These are phyloP conservation scores for Botrytis paeoniae DNA, from an alignment of 2,329 filamentous ascomycete species.

Conservation along the genomic window DNA sequence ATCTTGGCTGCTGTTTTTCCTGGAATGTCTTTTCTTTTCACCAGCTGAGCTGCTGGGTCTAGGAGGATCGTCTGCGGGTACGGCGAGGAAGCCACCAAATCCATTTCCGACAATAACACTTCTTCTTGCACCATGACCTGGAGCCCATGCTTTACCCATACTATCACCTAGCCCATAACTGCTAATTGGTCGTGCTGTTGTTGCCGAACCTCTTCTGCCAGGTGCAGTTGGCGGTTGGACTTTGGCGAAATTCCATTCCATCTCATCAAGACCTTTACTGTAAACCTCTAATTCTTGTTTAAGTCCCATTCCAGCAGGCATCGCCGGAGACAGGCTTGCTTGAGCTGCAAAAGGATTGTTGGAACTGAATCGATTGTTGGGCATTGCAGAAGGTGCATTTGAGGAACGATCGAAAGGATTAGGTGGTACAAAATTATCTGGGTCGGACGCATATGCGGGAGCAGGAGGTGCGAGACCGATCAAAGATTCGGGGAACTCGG, in stretches of 20 bases:
- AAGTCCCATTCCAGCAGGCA: conserved; percentile 40
- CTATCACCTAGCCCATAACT: conserved; percentile 43
- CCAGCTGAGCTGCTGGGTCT: conserved; percentile 34
- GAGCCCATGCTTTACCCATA: conserved; percentile 43
- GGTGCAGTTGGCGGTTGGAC: conserved; percentile 48
- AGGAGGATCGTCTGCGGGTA: conserved; percentile 50
- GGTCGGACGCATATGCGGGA: conserved; percentile 46
- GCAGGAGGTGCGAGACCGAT: conserved; percentile 64
- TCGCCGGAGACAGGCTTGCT: conserved; percentile 19
- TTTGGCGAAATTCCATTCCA: conserved; percentile 65
- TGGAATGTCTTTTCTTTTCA: conserved; percentile 22
- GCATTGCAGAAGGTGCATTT: conserved; percentile 13
- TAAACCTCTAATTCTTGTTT: conserved; percentile 60
- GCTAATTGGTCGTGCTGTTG: conserved; percentile 45
- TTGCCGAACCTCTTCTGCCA: conserved; percentile 39
- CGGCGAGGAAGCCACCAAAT: conserved; percentile 62
- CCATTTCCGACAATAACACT: conserved; percentile 65
- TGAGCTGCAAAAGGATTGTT: conserved; percentile 36
- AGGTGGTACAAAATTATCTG: conserved; percentile 31
- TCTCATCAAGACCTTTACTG: conserved; percentile 63
- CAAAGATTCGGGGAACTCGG: conserved; percentile 76
- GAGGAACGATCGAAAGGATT: conserved; percentile 36
- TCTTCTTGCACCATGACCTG: conserved; percentile 53
- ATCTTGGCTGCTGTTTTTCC: conserved; percentile 13
- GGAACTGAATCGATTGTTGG: conserved; percentile 32